phyloP scores from a whole-genome alignment of 78 protist genomes.

The Polysphondylium violaceum region DNA sequence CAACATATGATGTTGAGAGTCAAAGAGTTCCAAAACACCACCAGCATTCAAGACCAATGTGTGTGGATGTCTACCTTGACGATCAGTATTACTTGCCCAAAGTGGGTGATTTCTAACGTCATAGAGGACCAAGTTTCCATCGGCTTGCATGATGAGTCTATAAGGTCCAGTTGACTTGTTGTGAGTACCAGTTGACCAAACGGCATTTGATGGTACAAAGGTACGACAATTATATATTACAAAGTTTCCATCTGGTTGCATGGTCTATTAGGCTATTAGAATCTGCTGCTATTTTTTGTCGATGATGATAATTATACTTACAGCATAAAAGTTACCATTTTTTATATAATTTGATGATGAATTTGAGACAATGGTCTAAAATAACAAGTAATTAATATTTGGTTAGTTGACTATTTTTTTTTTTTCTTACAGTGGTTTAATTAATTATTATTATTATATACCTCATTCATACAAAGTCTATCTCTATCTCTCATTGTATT shows the following conservation, averaged over 20 bases:
- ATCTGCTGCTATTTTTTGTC: too few species aligned
- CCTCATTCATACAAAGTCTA: too few species aligned
- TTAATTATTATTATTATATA: too few species aligned
- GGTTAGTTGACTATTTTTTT: too few species aligned
- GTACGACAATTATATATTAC: conserved; percentile 1
- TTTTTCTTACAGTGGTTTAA: too few species aligned
- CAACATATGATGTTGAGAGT: not conserved
- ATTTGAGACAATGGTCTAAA: too few species aligned
- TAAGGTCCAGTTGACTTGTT: conserved; percentile 14
- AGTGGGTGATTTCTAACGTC: conserved; percentile 33
- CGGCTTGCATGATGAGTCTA: conserved; percentile 47
- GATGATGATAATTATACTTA: not conserved
- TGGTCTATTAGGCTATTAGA: too few species aligned
- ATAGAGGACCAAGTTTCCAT: conserved; percentile 32
- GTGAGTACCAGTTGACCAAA: conserved; percentile 2
- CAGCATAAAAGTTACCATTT: conserved; percentile 6
- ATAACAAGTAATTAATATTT: too few species aligned
- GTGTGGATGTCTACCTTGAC: conserved; percentile 20
- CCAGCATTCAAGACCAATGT: not conserved
- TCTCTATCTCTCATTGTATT: too few species aligned
- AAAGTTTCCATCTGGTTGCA: conserved; percentile 2
- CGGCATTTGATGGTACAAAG: conserved; percentile 1
- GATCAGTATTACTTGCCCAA: conserved; percentile 14
- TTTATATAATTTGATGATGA: not conserved
- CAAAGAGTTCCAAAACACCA: not conserved